Percentiles rank a stretch among this genome's conserved stretches.
phyloP scores from a whole-genome alignment of 345 rosid species.

The Zanthoxylum bungeanum region DNA sequence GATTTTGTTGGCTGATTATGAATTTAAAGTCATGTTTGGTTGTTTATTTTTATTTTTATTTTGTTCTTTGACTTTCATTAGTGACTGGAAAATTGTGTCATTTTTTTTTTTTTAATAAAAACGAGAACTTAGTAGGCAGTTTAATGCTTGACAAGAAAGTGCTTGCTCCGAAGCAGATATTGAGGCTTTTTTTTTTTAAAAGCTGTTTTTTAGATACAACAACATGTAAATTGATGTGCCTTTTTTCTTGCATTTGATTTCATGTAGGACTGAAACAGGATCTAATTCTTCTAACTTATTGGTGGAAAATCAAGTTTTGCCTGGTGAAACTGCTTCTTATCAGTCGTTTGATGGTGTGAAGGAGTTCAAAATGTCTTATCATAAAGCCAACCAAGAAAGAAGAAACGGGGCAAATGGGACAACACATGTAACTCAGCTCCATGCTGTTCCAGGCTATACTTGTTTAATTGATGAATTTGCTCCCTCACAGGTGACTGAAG shows the following conservation, averaged over 20 bases:
- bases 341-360: conserved; percentile 43
- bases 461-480: conserved; percentile 39
- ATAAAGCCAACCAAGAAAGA: conserved; percentile 34
- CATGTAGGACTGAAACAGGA: conserved; percentile 33
- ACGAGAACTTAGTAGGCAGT: not conserved
- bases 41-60: not conserved
- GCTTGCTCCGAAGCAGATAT: not conserved
- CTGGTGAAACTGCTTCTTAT: conserved; percentile 34
- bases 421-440: conserved; percentile 43
- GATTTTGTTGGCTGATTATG: not conserved
- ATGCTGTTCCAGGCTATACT: conserved; percentile 45
- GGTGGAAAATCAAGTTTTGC: conserved; percentile 26
- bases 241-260: not conserved
- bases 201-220: not conserved
- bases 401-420: conserved; percentile 42
- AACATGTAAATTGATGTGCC: not conserved
- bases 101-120: not conserved
- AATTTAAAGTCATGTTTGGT: not conserved
- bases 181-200: too few species aligned
- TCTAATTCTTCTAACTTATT: conserved; percentile 21
- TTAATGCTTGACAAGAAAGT: not conserved
- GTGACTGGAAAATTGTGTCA: not conserved
- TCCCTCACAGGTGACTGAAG: conserved; percentile 24
- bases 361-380: conserved; percentile 46
- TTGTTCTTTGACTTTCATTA: not conserved